Percentiles rank a stretch among this genome's conserved stretches.
These are phyloP conservation scores for Sporisorium reilianum DNA, from an alignment of 1,284 basidiomycete species.

Conservation along the genomic window DNA sequence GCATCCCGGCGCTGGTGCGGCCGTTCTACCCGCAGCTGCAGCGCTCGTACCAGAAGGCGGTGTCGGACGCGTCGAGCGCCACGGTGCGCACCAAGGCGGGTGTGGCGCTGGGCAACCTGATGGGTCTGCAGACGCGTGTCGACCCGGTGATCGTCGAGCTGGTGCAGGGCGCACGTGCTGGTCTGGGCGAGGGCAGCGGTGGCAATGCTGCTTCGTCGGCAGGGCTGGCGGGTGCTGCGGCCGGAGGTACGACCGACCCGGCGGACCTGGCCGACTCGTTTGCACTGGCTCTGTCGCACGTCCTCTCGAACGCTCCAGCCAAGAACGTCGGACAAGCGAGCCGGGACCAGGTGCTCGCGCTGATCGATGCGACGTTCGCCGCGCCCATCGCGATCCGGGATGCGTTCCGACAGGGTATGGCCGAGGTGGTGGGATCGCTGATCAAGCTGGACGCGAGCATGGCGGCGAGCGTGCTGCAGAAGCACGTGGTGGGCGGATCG, in stretches of 20 bases:
- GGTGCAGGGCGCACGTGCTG: constrained; percentile 72
- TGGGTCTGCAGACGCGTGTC: constrained; percentile 75
- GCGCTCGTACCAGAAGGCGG: constrained; percentile 94
- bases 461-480: constrained; percentile 26
- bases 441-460: constrained; percentile 72
- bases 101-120: constrained; percentile 87
- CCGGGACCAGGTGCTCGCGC: constrained; percentile 78
- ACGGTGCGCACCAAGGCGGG: constrained; percentile 86
- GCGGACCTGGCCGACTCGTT: constrained; percentile 75
- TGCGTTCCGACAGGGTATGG: constrained; percentile 76
- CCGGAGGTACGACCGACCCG: constrained; percentile 27
- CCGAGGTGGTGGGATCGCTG: constrained; percentile 78
- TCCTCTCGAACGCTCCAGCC: constrained; percentile 77
- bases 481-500: constrained; percentile 27
- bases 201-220: constrained; percentile 11
- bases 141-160: constrained; percentile 86
- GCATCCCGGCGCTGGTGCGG: constrained; percentile 88
- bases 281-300: constrained; percentile 80
- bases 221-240: constrained; percentile 29
- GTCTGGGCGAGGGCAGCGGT: constrained; percentile 71
- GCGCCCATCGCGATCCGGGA: constrained; percentile 69
- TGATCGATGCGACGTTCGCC: constrained; percentile 82
- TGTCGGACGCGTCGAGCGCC: constrained; percentile 82
- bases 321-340: constrained; percentile 83
- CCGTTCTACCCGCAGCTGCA: constrained; percentile 99